phyloP scores from a whole-genome alignment of 176 grass and related monocot genomes.

The Avena insularis region DNA sequence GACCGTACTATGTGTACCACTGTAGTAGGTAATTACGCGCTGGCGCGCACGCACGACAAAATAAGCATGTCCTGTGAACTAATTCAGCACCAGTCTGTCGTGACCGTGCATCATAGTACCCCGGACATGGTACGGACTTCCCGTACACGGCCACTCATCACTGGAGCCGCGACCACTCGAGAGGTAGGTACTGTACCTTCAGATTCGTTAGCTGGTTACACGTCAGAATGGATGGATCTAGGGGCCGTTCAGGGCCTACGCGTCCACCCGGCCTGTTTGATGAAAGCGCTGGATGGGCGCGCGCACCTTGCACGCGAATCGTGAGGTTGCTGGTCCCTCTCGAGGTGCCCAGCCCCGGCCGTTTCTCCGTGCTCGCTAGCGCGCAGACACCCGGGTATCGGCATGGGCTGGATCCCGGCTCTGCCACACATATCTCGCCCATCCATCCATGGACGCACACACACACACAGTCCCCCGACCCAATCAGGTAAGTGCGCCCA shows the following conservation, averaged over 20 bases:
- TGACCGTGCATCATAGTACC: conserved; percentile 39
- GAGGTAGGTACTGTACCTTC: neutral
- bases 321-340: conserved; percentile 36
- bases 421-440: conserved; percentile 21
- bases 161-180: neutral
- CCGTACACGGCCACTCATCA: conserved; percentile 7
- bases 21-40: too few species aligned
- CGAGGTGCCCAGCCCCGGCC: neutral
- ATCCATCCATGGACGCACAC: neutral
- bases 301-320: neutral
- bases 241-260: neutral
- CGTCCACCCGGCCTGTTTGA: too few species aligned
- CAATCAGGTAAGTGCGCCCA: too few species aligned
- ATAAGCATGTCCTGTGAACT: neutral
- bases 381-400: conserved; percentile 38
- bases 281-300: too few species aligned
- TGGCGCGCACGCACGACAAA: neutral
- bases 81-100: neutral
- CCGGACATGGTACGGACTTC: conserved; percentile 37
- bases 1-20: too few species aligned
- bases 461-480: too few species aligned
- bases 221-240: neutral
- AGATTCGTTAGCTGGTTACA: conserved; percentile 13
- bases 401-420: neutral
- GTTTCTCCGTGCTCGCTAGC: conserved; percentile 38